Percentiles rank a stretch among this genome's conserved stretches.
phyloP scores from a whole-genome alignment of 139 green algal genomes.

The Chloropicon primus region DNA sequence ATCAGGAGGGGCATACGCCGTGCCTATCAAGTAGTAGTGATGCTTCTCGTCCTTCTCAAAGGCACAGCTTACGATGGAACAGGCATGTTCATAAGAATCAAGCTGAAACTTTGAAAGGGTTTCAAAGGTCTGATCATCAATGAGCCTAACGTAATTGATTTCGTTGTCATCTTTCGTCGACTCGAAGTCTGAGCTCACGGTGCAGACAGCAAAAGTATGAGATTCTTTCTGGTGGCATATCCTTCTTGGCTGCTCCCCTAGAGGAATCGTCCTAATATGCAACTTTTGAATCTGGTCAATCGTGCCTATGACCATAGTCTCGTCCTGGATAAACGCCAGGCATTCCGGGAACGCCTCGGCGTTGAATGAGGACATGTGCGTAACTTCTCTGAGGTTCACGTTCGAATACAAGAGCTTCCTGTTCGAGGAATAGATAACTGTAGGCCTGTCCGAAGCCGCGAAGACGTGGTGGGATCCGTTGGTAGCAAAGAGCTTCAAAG shows the following conservation, averaged over 20 bases:
- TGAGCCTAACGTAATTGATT: slow-evolving; percentile 10
- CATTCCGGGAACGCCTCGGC: slow-evolving; percentile 53
- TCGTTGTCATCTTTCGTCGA: slow-evolving; percentile 8
- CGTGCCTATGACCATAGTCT: slow-evolving; percentile 64
- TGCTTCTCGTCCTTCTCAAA: slow-evolving; percentile 31
- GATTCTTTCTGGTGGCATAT: slow-evolving; percentile 61
- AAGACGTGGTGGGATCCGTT: slow-evolving; percentile 63
- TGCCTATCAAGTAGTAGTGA: slow-evolving; percentile 74
- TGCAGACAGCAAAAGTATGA: slow-evolving; percentile 2
- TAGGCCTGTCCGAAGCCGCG: slow-evolving; percentile 83
- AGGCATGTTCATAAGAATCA: slow-evolving; percentile 41
- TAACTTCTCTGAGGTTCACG: slow-evolving; percentile 86
- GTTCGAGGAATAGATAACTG: slow-evolving; percentile 80
- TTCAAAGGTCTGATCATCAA: slow-evolving; percentile 71
- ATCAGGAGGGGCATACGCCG: slow-evolving; percentile 31
- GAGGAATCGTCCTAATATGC: slow-evolving; percentile 75
- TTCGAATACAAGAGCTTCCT: slow-evolving; percentile 92
- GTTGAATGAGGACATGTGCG: slow-evolving; percentile 64
- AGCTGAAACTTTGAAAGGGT: slow-evolving; percentile 39
- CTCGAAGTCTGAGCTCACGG: background rate
- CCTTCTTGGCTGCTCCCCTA: slow-evolving; percentile 80
- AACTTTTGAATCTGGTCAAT: slow-evolving; percentile 93
- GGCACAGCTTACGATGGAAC: slow-evolving; percentile 28
- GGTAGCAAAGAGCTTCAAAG: slow-evolving; percentile 50
- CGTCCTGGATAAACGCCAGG: slow-evolving; percentile 53